phyloP scores from a whole-genome alignment of 805 yeast genomes.

The Tetrapisispora nanseiensis region DNA sequence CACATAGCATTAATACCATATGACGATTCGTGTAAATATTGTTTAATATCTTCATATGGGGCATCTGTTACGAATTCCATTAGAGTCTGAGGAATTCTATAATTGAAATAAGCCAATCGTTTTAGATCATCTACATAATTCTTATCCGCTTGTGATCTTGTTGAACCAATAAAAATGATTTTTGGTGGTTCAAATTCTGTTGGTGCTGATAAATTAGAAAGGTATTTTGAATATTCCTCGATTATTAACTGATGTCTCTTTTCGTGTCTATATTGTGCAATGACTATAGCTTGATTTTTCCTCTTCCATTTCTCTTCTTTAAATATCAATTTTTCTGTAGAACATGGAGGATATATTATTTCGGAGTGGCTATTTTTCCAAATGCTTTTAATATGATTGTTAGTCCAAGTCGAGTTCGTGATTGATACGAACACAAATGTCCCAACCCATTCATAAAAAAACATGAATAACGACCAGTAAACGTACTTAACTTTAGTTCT shows the following conservation, averaged over 20 bases:
- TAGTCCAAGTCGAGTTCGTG: conserved; percentile 90
- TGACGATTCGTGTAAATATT: conserved; percentile 44
- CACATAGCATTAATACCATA: conserved; percentile 95
- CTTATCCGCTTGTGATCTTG: conserved; percentile 60
- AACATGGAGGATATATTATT: conserved; percentile 84
- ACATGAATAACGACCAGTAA: conserved; percentile 68
- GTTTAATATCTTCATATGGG: conserved; percentile 51
- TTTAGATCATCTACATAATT: conserved; percentile 44
- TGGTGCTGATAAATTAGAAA: conserved; percentile 17
- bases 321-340: conserved; percentile 45
- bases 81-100: conserved; percentile 34
- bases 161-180: conserved; percentile 73
- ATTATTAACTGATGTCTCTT: conserved; percentile 75
- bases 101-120: conserved; percentile 31
- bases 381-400: conserved; percentile 53
- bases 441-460: conserved; percentile 57
- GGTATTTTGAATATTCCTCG: conserved; percentile 49
- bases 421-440: conserved; percentile 52
- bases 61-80: conserved; percentile 62
- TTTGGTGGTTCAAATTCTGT: conserved; percentile 34
- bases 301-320: conserved; percentile 26
- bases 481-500: conserved; percentile 35
- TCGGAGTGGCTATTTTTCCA: conserved; percentile 45
- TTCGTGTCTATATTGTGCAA: conserved; percentile 94
- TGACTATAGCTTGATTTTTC: conserved; percentile 29